Conservation (phyloP, 305 asterid genomes). For the Ilex paraguariensis region DNA sequence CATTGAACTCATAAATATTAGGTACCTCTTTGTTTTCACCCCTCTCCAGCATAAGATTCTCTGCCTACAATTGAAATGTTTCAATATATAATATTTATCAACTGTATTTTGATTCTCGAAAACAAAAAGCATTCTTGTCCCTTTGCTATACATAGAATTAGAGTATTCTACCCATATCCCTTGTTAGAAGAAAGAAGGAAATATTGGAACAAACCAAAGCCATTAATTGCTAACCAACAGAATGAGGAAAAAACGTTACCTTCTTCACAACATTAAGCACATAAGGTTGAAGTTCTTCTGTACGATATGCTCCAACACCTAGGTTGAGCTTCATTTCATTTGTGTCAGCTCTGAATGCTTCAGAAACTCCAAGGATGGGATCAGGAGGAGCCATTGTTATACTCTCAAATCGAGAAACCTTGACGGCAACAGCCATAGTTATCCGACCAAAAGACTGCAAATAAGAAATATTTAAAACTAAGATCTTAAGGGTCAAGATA, state of each 20-base stretch:
- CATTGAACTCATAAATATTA: slow-evolving; percentile 10
- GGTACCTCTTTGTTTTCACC: slow-evolving; percentile 96
- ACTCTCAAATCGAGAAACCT: slow-evolving; percentile 62
- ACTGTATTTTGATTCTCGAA: too few relatives aligned
- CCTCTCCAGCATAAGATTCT: slow-evolving; percentile 82
- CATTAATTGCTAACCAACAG: slow-evolving; percentile 2
- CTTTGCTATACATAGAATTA: too few relatives aligned
- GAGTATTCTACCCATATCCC: too few relatives aligned
- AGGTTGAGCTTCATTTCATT: slow-evolving; percentile 88
- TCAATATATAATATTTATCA: too few relatives aligned
- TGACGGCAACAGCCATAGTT: slow-evolving; percentile 50
- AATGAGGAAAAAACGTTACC: slow-evolving; percentile 37
- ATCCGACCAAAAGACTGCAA: slow-evolving; percentile 57
- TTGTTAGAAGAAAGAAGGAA: too few relatives aligned
- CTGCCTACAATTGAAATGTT: slow-evolving; percentile 43
- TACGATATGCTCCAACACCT: slow-evolving; percentile 97
- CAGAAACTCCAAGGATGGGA: slow-evolving; percentile 97
- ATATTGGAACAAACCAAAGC: too few relatives aligned
- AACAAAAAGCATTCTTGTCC: too few relatives aligned
- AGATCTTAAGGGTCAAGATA: slow-evolving; percentile 1
- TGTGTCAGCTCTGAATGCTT: slow-evolving; percentile 87
- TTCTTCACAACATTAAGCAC: slow-evolving; percentile 96
- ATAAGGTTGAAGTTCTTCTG: slow-evolving; percentile 93
- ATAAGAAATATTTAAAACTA: slow-evolving; percentile 13
- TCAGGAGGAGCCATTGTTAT: slow-evolving; percentile 96